These are phyloP conservation scores for Terana coerulea DNA, from an alignment of 768 basidiomycete genomes.

Conservation along the genomic window DNA sequence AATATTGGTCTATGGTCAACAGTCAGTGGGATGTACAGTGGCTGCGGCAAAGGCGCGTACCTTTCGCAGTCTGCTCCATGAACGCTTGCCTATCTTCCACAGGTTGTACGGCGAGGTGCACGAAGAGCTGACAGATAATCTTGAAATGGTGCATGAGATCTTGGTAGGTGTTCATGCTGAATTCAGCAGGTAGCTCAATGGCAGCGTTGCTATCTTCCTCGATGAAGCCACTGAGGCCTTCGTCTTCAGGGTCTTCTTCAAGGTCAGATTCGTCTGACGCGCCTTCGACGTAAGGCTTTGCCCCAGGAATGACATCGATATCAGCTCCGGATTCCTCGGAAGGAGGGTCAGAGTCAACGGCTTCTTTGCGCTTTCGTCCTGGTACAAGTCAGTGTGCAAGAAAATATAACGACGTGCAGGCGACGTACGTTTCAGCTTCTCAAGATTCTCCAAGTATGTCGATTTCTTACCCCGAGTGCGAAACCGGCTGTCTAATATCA, in stretches of 20 bases:
- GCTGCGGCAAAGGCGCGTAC: constrained; percentile 31
- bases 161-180: constrained; percentile 77
- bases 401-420: background rate
- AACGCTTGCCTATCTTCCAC: constrained; percentile 47
- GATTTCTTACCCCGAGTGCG: constrained; percentile 59
- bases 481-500: constrained; percentile 60
- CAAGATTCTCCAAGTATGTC: constrained; percentile 58
- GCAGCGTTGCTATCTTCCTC: constrained; percentile 52
- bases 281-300: constrained; percentile 27
- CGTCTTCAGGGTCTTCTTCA: constrained; percentile 26
- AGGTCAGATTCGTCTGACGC: constrained; percentile 30
- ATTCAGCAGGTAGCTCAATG: constrained; percentile 62
- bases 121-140: constrained; percentile 83
- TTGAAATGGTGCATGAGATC: constrained; percentile 81
- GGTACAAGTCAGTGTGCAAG: constrained; percentile 17
- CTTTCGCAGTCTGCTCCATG: constrained; percentile 49
- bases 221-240: constrained; percentile 43
- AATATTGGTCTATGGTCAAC: constrained; percentile 56
- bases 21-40: background rate
- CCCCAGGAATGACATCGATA: constrained; percentile 14
- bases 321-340: constrained; percentile 21
- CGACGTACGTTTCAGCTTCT: constrained; percentile 59
- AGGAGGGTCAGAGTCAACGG: constrained; percentile 25
- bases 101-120: constrained; percentile 69
- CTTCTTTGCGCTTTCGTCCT: constrained; percentile 43